These are phyloP conservation scores for Hippophae gyantsensis DNA, from an alignment of 306 rosid genomes.

Conservation along the genomic window DNA sequence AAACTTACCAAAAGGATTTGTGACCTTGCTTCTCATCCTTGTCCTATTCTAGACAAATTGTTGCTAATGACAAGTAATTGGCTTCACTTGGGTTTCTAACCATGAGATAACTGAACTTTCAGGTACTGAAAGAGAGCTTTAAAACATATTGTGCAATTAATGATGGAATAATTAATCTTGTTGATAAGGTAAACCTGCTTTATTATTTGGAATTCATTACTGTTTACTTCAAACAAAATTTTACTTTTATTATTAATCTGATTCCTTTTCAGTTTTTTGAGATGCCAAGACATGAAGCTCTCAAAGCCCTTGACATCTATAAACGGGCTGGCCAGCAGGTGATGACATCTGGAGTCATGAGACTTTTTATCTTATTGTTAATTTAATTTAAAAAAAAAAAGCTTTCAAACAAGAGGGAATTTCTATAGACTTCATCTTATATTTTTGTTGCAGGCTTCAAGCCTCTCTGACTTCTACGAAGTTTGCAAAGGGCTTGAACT, in stretches of 20 bases:
- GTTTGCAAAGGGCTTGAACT: slow-evolving; percentile 91
- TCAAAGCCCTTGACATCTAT: slow-evolving; percentile 81
- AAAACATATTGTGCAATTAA: slow-evolving; percentile 76
- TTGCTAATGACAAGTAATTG: neutral
- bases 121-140: slow-evolving; percentile 99
- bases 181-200: slow-evolving; percentile 69
- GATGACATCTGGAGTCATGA: slow-evolving; percentile 4
- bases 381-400: neutral
- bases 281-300: slow-evolving; percentile 98
- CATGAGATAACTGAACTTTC: slow-evolving; percentile 24
- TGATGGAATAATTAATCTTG: slow-evolving; percentile 97
- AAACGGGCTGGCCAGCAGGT: slow-evolving; percentile 99
- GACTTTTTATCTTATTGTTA: neutral
- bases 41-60: neutral
- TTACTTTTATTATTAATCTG: slow-evolving; percentile 8
- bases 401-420: neutral
- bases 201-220: slow-evolving; percentile 5
- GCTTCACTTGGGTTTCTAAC: slow-evolving; percentile 6
- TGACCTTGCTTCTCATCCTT: slow-evolving; percentile 1
- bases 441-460: slow-evolving; percentile 52
- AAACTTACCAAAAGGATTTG: too few species aligned
- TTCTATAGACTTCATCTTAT: slow-evolving; percentile 9
- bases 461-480: slow-evolving; percentile 87
- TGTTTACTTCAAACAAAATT: slow-evolving; percentile 3
- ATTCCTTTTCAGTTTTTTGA: slow-evolving; percentile 70